A percentile compares a stretch with the other conserved stretches of the same genome.
Conservation (phyloP, 306 rosid species). For the Fagus sylvatica region DNA sequence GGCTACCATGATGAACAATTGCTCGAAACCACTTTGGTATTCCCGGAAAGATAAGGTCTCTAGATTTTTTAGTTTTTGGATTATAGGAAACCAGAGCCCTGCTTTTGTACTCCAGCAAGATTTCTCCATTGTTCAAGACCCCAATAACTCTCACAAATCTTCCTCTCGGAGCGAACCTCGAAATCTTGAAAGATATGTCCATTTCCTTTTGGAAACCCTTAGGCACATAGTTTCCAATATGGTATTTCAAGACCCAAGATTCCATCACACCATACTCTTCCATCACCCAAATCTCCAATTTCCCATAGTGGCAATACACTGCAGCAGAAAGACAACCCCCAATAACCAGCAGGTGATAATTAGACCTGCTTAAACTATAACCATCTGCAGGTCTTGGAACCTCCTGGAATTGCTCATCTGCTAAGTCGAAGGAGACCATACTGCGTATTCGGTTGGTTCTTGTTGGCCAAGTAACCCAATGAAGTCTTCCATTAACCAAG, state of each 20-base stretch:
- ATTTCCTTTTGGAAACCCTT: slow-evolving; percentile 26
- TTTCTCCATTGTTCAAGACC: slow-evolving; percentile 30
- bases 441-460: slow-evolving; percentile 22
- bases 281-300: slow-evolving; percentile 54
- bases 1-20: slow-evolving; percentile 44
- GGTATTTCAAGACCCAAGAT: slow-evolving; percentile 38
- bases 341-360: slow-evolving; percentile 34
- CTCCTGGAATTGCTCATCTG: slow-evolving; percentile 36
- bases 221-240: slow-evolving; percentile 30
- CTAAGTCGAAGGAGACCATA: slow-evolving; percentile 45
- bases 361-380: slow-evolving; percentile 17
- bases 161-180: slow-evolving; percentile 14
- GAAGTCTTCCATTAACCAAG: slow-evolving; percentile 45
- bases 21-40: slow-evolving; percentile 52
- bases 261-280: slow-evolving; percentile 38
- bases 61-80: slow-evolving; percentile 26
- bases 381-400: slow-evolving; percentile 26
- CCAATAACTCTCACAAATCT: slow-evolving; percentile 32
- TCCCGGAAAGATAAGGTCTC: slow-evolving; percentile 34
- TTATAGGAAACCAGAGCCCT: slow-evolving; percentile 41
- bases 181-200: slow-evolving; percentile 15
- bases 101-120: slow-evolving; percentile 45
- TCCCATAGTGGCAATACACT: slow-evolving; percentile 20
- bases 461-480: slow-evolving; percentile 39
- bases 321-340: slow-evolving; percentile 44